A percentile compares a stretch with the other conserved stretches of the same genome.
Evolutionary conservation across 2,329 filamentous ascomycete genomes (phyloP).

Genomic region (Aspergillus tubingensis): DNA sequence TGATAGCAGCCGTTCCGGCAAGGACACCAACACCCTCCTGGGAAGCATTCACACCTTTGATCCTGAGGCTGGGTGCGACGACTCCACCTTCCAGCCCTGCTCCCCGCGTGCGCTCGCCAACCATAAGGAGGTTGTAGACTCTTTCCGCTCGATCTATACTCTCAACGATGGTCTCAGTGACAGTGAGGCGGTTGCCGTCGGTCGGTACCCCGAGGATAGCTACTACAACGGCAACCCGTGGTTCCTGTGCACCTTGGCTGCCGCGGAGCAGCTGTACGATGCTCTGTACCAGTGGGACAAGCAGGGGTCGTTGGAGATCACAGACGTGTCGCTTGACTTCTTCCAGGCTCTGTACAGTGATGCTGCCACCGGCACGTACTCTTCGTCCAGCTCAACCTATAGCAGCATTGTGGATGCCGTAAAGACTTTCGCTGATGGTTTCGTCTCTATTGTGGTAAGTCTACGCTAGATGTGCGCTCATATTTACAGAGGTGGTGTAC

Average conservation of each 20-base stretch:
- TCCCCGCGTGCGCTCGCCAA: slow-evolving; percentile 69
- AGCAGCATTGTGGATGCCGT: slow-evolving; percentile 60
- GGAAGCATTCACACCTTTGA: slow-evolving; percentile 48
- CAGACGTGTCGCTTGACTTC: slow-evolving; percentile 66
- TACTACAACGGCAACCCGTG: slow-evolving; percentile 82
- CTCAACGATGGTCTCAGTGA: slow-evolving; percentile 47
- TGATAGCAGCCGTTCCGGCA: slow-evolving; percentile 64
- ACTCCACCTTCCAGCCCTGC: slow-evolving; percentile 74
- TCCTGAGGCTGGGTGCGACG: slow-evolving; percentile 36
- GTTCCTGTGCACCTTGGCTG: slow-evolving; percentile 73
- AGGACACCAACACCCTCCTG: slow-evolving; percentile 70
- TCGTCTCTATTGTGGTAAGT: slow-evolving; percentile 48
- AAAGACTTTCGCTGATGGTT: slow-evolving; percentile 63
- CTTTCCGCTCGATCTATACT: slow-evolving; percentile 69
- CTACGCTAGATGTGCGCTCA: too few species aligned
- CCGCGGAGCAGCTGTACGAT: slow-evolving; percentile 78
- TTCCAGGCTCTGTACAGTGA: slow-evolving; percentile 66
- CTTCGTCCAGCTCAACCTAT: slow-evolving; percentile 58
- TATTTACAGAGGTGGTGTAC: not conserved
- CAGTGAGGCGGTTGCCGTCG: slow-evolving; percentile 47
- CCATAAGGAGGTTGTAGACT: slow-evolving; percentile 73
- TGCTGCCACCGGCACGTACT: slow-evolving; percentile 64
- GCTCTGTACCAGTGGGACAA: slow-evolving; percentile 71
- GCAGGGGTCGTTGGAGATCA: slow-evolving; percentile 65
- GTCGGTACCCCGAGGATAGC: slow-evolving; percentile 69